Conservation (phyloP, 208 protist species). For the Histomonas meleagridis region DNA sequence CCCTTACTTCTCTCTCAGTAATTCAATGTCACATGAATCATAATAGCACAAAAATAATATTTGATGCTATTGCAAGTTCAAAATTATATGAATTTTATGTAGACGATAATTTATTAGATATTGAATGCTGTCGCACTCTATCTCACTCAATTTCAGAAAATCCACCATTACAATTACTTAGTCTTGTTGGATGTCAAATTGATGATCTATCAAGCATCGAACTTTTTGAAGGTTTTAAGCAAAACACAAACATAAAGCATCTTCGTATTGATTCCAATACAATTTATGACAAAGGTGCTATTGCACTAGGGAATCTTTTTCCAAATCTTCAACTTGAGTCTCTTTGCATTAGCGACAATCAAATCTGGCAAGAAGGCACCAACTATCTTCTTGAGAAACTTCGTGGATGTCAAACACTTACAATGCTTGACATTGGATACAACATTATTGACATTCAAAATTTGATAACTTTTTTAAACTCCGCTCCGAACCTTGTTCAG, state of each 20-base stretch:
- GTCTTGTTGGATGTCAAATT: neutral
- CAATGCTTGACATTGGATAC: neutral
- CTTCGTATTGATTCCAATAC: neutral
- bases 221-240: neutral
- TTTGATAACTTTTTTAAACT: neutral
- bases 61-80: neutral
- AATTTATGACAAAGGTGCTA: neutral
- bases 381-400: neutral
- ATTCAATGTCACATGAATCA: neutral
- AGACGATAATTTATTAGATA: neutral
- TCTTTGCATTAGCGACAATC: neutral
- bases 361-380: neutral
- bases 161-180: neutral
- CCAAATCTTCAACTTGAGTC: neutral
- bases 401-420: neutral
- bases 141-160: neutral
- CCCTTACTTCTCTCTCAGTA: neutral
- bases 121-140: neutral
- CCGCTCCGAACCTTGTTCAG: neutral
- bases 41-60: neutral
- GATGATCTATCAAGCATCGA: neutral
- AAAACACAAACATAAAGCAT: neutral
- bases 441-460: neutral
- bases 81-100: conserved; percentile 20
- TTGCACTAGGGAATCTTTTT: neutral